Evolutionary conservation across 2,329 filamentous ascomycete genomes (phyloP), one percentile per base, ranked within the genome.

Genomic region (Microascus cirrosus): DNA sequence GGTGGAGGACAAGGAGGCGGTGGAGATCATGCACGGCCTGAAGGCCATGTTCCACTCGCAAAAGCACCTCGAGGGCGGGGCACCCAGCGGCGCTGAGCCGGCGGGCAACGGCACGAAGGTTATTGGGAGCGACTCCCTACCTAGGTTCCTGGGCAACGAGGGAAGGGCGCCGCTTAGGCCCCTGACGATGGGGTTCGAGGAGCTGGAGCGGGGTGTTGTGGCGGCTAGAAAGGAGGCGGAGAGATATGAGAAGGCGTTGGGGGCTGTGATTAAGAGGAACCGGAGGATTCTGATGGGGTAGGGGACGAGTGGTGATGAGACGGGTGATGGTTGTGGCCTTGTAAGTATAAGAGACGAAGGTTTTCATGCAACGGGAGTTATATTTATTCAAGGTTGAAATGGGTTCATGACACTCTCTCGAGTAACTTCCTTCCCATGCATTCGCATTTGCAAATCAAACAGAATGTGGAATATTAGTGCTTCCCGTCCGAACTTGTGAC

Each of bases 261-360:
- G 81, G 66, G 74, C 77, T 51, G 66, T 85, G 22, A 77, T 86
- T 58, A 81, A 79, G 70, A 80, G 78, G 67, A 87, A 87, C 65
- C 71, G 77, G 58, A 74, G 78, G 55, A 63, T 85, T 50, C 65
- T 84, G 35, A 63, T 80, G 2, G 73, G 74, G n/a, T 45, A 48
- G 28, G 28, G 4, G 28, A 8, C 28, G 28, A 32, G 28, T 32
- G 28, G 28, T 8, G 8, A 32, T 4, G 28, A 32, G 28, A 8
- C n/a, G 8, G 28, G 4, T 32, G 28, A 28, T 32, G 54, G 12
- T n/a, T n/a, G n/a, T n/a, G 45, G 20, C 11, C 2, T 15, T n/a
- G 45, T n/a, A 24, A 12, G 20, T n/a, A 20, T n/a, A 24, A 22
- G 22, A 24, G 45, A 50, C 11, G 20, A 24, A 24, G 45, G n/a